Conservation (phyloP, 148 eudicot species). For the Hydrangea macrophylla region DNA sequence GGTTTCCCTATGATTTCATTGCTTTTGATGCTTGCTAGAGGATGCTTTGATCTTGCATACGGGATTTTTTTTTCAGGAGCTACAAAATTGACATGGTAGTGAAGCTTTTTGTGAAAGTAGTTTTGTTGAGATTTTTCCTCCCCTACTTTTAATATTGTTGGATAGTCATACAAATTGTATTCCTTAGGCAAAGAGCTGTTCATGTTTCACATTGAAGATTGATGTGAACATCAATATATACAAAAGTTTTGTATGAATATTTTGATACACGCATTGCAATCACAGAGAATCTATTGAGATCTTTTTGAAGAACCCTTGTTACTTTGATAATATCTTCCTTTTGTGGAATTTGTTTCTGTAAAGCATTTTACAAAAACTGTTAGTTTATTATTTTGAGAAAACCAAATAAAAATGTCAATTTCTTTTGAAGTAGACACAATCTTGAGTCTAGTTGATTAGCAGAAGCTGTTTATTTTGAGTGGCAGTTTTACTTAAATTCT, state of each 20-base stretch:
- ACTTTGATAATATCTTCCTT: background rate
- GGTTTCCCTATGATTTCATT: background rate
- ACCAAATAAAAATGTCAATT: too few relatives aligned
- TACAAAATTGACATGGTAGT: conserved; percentile 9
- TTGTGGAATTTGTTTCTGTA: background rate
- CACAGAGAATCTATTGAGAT: conserved; percentile 4
- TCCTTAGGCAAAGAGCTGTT: conserved; percentile 11
- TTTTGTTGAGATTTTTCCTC: conserved; percentile 8
- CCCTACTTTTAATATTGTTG: background rate
- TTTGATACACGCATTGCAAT: background rate
- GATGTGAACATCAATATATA: conserved; percentile 31
- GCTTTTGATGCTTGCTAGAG: background rate
- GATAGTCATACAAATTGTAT: conserved; percentile 24
- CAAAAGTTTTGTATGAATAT: conserved; percentile 23
- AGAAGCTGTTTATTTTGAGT: too few relatives aligned
- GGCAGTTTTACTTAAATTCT: background rate
- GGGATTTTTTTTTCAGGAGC: conserved; percentile 18
- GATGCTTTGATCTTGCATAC: conserved; percentile 6
- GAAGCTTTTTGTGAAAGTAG: conserved; percentile 20
- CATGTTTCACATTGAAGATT: conserved; percentile 23
- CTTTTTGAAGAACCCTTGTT: conserved; percentile 2
- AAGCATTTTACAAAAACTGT: too few relatives aligned
- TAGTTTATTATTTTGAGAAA: too few relatives aligned
- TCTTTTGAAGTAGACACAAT: too few relatives aligned
- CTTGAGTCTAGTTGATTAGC: too few relatives aligned